These are phyloP conservation scores for Neurospora pannonica DNA, from an alignment of 495 filamentous ascomycete genomes.

Conservation along the genomic window DNA sequence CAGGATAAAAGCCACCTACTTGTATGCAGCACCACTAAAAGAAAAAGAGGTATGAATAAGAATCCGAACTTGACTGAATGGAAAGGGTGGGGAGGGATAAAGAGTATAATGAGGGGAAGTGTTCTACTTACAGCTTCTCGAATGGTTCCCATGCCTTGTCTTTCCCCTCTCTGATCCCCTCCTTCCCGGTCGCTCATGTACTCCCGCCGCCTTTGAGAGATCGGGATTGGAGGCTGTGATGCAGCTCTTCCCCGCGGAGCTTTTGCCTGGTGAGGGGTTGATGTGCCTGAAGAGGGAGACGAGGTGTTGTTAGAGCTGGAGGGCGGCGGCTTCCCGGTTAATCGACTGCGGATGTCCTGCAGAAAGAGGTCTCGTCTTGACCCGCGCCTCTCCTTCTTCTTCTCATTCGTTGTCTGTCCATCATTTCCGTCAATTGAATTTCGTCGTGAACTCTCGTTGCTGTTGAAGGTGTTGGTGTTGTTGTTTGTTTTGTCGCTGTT, in stretches of 20 bases:
- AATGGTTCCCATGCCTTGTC: background rate
- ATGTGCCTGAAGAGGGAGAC: background rate
- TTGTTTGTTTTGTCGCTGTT: background rate
- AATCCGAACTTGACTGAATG: background rate
- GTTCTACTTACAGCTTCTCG: background rate
- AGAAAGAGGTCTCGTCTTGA: conserved; percentile 27
- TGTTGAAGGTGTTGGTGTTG: background rate
- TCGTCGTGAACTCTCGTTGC: background rate
- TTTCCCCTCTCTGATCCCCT: background rate
- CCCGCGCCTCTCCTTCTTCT: conserved; percentile 21
- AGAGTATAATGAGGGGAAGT: background rate
- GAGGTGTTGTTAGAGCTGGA: background rate
- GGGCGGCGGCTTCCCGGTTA: conserved; percentile 15
- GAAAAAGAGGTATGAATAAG: background rate
- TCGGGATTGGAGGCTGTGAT: background rate
- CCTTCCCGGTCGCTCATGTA: background rate
- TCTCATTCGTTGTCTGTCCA: background rate
- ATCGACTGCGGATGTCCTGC: conserved; percentile 20
- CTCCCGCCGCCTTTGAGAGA: background rate
- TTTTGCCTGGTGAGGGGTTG: background rate
- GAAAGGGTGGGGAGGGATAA: background rate
- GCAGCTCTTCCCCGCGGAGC: background rate
- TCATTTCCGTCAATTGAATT: background rate
- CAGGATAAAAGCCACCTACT: background rate
- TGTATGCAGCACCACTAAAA: background rate